A percentile compares a stretch with the other conserved stretches of the same genome.
Evolutionary conservation across 805 yeast species (phyloP).

Genomic region (Limtongia smithiae): DNA sequence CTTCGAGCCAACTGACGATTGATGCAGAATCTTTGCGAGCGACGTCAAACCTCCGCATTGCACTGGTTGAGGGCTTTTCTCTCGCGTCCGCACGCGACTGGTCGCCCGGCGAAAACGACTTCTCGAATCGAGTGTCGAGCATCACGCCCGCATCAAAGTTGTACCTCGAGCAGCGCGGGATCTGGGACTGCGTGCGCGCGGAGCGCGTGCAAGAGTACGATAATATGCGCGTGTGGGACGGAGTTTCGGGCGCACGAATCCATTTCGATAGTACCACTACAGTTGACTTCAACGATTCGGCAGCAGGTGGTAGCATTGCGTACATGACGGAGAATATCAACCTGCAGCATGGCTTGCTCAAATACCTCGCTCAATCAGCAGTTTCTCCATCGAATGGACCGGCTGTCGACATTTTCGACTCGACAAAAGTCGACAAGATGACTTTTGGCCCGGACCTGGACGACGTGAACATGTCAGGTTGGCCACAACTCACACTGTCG

Average conservation of each 20-base stretch:
- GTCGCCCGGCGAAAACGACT: slow-evolving; percentile 44
- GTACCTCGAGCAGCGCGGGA: slow-evolving; percentile 51
- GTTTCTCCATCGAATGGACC: slow-evolving; percentile 32
- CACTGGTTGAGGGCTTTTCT: slow-evolving; percentile 70
- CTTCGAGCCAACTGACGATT: neutral
- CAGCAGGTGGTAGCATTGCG: slow-evolving; percentile 43
- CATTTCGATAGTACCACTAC: slow-evolving; percentile 61
- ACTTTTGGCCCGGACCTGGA: slow-evolving; percentile 29
- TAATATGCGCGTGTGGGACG: slow-evolving; percentile 81
- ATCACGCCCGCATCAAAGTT: slow-evolving; percentile 70
- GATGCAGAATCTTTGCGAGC: slow-evolving; percentile 53
- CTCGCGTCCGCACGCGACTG: slow-evolving; percentile 52
- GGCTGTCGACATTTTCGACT: slow-evolving; percentile 50
- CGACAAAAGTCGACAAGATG: slow-evolving; percentile 64
- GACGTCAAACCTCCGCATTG: slow-evolving; percentile 57
- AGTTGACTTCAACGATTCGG: slow-evolving; percentile 23
- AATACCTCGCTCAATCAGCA: slow-evolving; percentile 50
- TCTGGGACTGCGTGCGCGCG: slow-evolving; percentile 63
- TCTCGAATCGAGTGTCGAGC: slow-evolving; percentile 78
- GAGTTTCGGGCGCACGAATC: slow-evolving; percentile 63
- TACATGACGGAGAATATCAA: slow-evolving; percentile 88
- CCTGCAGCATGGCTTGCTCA: slow-evolving; percentile 69
- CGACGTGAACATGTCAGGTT: slow-evolving; percentile 42
- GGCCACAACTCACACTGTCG: slow-evolving; percentile 74
- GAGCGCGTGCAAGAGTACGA: slow-evolving; percentile 80